Evolutionary conservation across 2,329 filamentous ascomycete genomes (phyloP).

Genomic region (Xenoacremonium recifei): DNA sequence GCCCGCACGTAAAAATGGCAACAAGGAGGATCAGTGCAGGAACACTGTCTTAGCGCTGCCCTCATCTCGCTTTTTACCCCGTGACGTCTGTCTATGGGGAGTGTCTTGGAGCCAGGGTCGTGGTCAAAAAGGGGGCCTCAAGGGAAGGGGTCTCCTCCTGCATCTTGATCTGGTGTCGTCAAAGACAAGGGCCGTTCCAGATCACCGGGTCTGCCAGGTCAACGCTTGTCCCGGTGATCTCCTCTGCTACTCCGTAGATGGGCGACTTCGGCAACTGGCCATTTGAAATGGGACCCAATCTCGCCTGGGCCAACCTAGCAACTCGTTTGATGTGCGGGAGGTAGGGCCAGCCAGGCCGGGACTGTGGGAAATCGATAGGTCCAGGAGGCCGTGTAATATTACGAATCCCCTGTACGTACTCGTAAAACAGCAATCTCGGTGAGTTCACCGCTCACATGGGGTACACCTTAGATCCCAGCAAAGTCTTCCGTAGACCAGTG

Average conservation of each 20-base stretch:
- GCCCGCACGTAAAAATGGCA: constrained; percentile 2
- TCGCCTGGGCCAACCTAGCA: constrained; percentile 21
- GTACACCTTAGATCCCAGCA: not conserved
- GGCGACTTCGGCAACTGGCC: too few species aligned
- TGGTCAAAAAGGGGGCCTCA: constrained; percentile 1
- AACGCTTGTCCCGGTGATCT: not conserved
- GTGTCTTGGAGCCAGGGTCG: not conserved
- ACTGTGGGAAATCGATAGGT: too few species aligned
- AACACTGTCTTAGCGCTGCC: too few species aligned
- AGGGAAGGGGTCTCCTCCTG: constrained; percentile 8
- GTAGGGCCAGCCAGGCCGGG: too few species aligned
- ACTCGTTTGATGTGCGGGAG: too few species aligned
- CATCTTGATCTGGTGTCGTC: constrained; percentile 23
- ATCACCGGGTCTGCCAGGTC: constrained; percentile 23
- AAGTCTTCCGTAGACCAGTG: not conserved
- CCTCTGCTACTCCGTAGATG: not conserved
- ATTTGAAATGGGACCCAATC: constrained; percentile 20
- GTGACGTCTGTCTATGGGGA: constrained; percentile 3
- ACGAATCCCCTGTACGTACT: too few species aligned
- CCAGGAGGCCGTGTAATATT: too few species aligned
- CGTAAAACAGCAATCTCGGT: constrained; percentile 16
- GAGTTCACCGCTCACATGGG: constrained; percentile 16
- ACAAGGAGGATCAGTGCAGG: not conserved
- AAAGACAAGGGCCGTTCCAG: constrained; percentile 26
- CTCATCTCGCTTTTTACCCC: not conserved